Evolutionary conservation across 2,329 filamentous ascomycete species (phyloP), one percentile per base, ranked within the genome.

Genomic region (Dothideomycetidae sp.): DNA sequence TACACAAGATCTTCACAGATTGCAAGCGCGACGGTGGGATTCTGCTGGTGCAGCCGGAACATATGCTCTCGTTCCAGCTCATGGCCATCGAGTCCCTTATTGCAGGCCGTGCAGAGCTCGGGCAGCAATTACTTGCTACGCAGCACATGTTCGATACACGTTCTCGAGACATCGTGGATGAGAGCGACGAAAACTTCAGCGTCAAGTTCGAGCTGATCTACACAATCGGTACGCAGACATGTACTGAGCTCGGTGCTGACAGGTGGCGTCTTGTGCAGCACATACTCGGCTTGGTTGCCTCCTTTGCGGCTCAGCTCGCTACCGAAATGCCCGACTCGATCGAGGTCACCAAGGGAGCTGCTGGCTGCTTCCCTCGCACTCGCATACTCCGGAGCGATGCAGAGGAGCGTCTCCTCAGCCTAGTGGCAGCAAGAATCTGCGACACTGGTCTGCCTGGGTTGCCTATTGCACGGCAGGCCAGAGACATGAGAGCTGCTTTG

Each of bases 31-130:
- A 26, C 7, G 21, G 21, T 26, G 75, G 74, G 0, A 53, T 81
- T 0, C 61, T 81, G 15, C 53, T 81, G 0, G 62, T 66, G 0
- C 62, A 75, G 1, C 77, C 76, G 0, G 76, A 80, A 37, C 71
- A 81, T 42, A 58, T 74, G 1, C 55, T 81, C 4, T 81, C 76
- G 0, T 78, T 78, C 51, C 71, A 68, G 46, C 58, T 81, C 2
- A 75, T 72, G 41, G 73, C 71, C 0, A 48, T 72, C 0, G 73
- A 80, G 44, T 62, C 64, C 2, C 49, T 78, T 0, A 62, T 65
- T 0, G 67, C 76, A 31, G 51, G 61, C 3, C 38, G 61, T n/a
- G 21, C 7, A 0, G 36, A 51, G 0, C 55, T 66, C 21, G 66
- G 68, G 0, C 49, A 45, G 0, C 47, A 45, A 1, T 71, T 80